phyloP scores from a whole-genome alignment of 495 filamentous ascomycete species.

The Terfezia boudieri region DNA sequence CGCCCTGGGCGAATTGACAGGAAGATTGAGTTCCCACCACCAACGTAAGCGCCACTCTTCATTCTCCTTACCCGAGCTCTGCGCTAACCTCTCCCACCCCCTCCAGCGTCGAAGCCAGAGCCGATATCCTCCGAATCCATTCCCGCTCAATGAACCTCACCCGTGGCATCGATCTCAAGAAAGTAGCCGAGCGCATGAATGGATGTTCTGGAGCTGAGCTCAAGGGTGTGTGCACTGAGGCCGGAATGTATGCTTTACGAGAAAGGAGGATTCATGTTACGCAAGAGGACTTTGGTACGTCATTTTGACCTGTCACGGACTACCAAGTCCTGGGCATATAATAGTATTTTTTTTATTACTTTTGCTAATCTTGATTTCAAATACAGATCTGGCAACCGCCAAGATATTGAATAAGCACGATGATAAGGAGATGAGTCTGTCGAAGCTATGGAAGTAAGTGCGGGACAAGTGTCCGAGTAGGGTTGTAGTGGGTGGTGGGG shows the following conservation, averaged over 20 bases:
- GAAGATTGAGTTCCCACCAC: conserved; percentile 98
- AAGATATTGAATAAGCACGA: conserved; percentile 99
- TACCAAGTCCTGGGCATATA: not conserved
- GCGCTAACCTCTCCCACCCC: not conserved
- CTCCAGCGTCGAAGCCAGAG: conserved; percentile 64
- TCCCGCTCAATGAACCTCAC: conserved; percentile 96
- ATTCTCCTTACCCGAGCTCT: not conserved
- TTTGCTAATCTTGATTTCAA: not conserved
- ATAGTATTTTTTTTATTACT: not conserved
- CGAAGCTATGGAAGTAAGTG: conserved; percentile 76
- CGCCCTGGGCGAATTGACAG: conserved; percentile 91
- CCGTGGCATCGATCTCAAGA: conserved; percentile 86
- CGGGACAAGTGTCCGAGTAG: no score
- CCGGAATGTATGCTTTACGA: conserved; percentile 91
- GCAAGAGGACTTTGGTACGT: conserved; percentile 74
- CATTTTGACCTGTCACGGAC: not conserved
- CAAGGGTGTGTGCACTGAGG: conserved; percentile 91
- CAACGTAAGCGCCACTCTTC: conserved; percentile 33
- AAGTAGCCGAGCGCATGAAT: conserved; percentile 99
- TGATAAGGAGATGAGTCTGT: conserved; percentile 80
- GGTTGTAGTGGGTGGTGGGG: no score
- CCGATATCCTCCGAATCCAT: conserved; percentile 95
- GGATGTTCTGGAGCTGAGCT: conserved; percentile 92
- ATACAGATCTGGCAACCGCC: conserved; percentile 60
- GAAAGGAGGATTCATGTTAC: conserved; percentile 94